Conservation (phyloP, 345 rosid genomes). For the Durio zibethinus region DNA sequence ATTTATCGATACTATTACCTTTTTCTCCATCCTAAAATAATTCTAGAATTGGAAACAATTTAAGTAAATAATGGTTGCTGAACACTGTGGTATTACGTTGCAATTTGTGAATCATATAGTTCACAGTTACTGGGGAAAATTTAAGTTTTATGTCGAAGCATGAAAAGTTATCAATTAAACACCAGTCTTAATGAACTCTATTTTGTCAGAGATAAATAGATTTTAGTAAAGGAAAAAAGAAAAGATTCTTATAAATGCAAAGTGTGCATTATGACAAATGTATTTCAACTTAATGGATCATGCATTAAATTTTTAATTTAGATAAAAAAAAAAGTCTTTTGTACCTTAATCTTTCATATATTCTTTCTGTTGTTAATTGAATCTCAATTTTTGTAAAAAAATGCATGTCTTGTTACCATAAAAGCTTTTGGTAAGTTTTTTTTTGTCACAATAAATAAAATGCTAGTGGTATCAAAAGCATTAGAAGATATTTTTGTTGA, state of each 20-base stretch:
- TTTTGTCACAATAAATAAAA: no score
- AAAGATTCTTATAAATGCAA: neutral
- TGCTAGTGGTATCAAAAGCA: no score
- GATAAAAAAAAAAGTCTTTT: no score
- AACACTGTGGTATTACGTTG: neutral
- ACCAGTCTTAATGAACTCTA: neutral
- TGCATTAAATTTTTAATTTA: no score
- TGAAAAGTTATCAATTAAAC: neutral
- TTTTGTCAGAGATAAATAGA: neutral
- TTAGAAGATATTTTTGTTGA: no score
- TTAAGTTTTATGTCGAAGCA: neutral
- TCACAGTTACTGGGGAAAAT: neutral
- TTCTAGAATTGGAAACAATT: neutral
- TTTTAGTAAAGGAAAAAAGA: neutral
- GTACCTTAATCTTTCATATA: no score
- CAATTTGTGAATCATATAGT: neutral
- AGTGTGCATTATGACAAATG: neutral
- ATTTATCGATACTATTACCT: constrained; percentile 62
- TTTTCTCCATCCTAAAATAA: neutral
- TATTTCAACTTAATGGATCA: neutral
- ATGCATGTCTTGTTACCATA: no score
- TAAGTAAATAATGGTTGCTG: neutral
- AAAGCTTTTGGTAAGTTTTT: no score
- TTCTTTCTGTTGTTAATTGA: no score
- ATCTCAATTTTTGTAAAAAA: no score